Base-by-base conservation (phyloP, 257 asterid genomes). In the Mentha longifolia region DNA sequence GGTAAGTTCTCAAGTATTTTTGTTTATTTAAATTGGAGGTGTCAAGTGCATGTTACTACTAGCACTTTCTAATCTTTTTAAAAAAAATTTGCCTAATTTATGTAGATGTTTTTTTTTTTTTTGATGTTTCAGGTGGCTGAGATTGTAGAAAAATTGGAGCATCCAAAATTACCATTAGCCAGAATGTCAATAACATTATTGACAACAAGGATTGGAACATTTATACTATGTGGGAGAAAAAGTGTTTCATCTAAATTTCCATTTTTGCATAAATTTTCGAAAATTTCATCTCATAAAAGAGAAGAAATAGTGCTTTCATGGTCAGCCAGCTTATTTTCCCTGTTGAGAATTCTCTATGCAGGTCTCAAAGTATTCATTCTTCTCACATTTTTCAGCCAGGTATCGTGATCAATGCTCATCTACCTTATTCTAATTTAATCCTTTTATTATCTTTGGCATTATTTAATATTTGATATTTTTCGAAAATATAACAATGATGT, bases 381-480 rank as follows among this genome's bases (percentile, higher is more conserved):
- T 8, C 82, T 89, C 28, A 61, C 56, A 0, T 89, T 79, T 68
- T 89, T 86, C 82, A 79, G 91, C 3, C 85, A 85, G 92, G 96
- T 86, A 76, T n/a, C n/a, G n/a, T n/a, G n/a, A n/a, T n/a, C n/a
- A n/a, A n/a, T 3, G 37, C 7, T 25, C 28, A 1, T 25, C 28
- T 25, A 25, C 28, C 28, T 25, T 25, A 25, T 25, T 25, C 28
- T 25, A 25, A 25, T 25, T 25, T 25, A 25, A 25, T 25, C 28
- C 2, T 25, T 25, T 25, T 25, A n/a, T 25, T 25, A 25, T 25
- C 28, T 25, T 25, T 2, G n/a, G n/a, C n/a, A n/a, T n/a, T n/a
- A n/a, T n/a, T n/a, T 25, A 25, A 25, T 25, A 25, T 25, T 25
- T 25, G 2, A 25, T 25, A 1, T 1, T 25, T 25, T 25, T 25